These are phyloP conservation scores for Ceratopteris richardii DNA, from an alignment of 75 land plant species.

Conservation along the genomic window DNA sequence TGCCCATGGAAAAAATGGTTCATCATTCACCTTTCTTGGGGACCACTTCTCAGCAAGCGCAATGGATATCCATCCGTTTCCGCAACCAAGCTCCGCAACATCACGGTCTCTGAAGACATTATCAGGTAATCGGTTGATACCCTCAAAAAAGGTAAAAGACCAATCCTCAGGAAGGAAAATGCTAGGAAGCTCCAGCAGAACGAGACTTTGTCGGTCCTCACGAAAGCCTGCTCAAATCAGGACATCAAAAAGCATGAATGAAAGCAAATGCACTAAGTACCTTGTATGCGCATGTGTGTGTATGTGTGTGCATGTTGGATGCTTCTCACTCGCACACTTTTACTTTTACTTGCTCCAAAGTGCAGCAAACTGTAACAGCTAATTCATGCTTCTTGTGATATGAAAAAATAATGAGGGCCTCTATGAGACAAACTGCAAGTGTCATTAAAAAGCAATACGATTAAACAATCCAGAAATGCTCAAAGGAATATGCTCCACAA, in stretches of 20 bases:
- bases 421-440: no score
- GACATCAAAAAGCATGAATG: no score
- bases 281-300: no score
- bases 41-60: slow-evolving; percentile 93
- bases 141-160: slow-evolving; percentile 98
- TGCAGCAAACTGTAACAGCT: not conserved
- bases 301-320: no score
- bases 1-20: not conserved
- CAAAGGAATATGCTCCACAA: no score
- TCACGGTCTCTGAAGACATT: slow-evolving; percentile 79
- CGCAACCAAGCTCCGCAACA: slow-evolving; percentile 91
- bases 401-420: no score
- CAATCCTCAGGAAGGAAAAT: slow-evolving; percentile 97
- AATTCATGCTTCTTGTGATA: no score
- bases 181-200: slow-evolving; percentile 88
- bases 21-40: slow-evolving; percentile 84
- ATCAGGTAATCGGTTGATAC: slow-evolving; percentile 83
- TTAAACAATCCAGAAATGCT: no score
- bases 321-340: no score
- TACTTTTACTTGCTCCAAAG: no score
- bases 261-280: no score
- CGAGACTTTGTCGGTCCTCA: slow-evolving; percentile 67
- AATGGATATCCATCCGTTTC: slow-evolving; percentile 98
- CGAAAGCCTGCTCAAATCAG: slow-evolving; percentile 32
- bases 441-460: no score